Evolutionary conservation across 1,139 yeast genomes (phyloP), one percentile per base, ranked within the genome.

Genomic region (Kodamaea fungicola): DNA sequence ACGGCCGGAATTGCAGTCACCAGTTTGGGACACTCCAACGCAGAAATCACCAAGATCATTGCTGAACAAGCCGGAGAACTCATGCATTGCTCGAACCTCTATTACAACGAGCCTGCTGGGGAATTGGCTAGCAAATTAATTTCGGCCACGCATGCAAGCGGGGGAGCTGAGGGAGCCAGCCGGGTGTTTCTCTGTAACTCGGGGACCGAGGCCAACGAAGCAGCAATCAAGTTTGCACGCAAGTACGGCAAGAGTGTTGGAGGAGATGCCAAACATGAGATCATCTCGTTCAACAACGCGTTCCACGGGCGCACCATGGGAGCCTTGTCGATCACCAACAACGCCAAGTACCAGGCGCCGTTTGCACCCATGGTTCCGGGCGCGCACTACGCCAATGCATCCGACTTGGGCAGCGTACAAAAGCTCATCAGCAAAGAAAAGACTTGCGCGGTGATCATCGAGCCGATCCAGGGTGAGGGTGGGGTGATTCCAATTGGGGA

Each of bases 401-500:
- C 76, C 43, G 78, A 82, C 51, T 66, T 82, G 29, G 73, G 66
- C 34, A 74, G 83, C 24, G 81, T 87, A 8, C 72, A 79, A 44
- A 51, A 59, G 2, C 54, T 80, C 12, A 80, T 89, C 38, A 74
- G 74, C 43, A 61, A 60, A 42, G 84, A 83, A 7, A 78, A 83
- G 51, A 83, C 96, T 1, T 88, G 96, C 54, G 98, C 90, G 37
- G 94, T 92, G 28, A 90, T 92, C 40, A 80, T 92, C 29, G 98
- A 92, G 64, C 98, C 98, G 13, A 82, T 92, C 42, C 98, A 92
- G 67, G 98, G 97, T 49, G 98, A 92, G 67, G 98, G 98, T 39
- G 98, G 98, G 43, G 82, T 92, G 16, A 80, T 81, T 51, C 78
- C 80, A 13, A 75, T 87, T 39, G 72, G 76, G 23, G 54, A 63